Evolutionary conservation across 768 basidiomycete species (phyloP).

Genomic region (Boletus edulis): DNA sequence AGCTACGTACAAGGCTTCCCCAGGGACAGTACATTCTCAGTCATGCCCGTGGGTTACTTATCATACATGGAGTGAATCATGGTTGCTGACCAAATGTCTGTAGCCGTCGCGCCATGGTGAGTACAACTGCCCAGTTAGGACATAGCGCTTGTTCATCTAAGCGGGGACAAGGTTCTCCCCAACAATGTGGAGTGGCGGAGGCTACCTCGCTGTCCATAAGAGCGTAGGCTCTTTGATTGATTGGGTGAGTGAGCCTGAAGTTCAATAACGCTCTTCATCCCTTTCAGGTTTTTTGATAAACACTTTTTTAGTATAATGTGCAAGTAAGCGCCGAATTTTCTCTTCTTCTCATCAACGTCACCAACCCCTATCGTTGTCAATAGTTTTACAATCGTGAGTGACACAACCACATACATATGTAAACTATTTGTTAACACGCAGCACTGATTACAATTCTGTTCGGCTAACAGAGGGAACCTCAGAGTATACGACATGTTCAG

Average conservation of each 20-base stretch:
- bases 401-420: too few species aligned
- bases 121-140: background rate
- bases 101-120: constrained; percentile 20
- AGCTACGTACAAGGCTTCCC: constrained; percentile 32
- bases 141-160: background rate
- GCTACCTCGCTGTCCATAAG: constrained; percentile 35
- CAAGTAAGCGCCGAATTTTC: constrained; percentile 29
- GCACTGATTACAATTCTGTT: background rate
- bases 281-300: background rate
- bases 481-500: constrained; percentile 39
- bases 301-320: constrained; percentile 29
- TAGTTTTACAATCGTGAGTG: constrained; percentile 30
- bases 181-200: constrained; percentile 22
- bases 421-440: background rate
- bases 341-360: background rate
- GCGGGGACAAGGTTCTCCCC: constrained; percentile 18
- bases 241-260: constrained; percentile 37
- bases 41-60: constrained; percentile 32
- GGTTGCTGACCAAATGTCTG: background rate
- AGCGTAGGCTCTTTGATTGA: constrained; percentile 44
- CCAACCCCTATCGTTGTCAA: background rate
- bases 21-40: constrained; percentile 33
- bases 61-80: background rate
- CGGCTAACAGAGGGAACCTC: constrained; percentile 30
- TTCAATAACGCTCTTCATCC: background rate